Evolutionary conservation across 2,329 filamentous ascomycete species (phyloP), one percentile per base, ranked within the genome.

Genomic region (Colletotrichum plurivorum): DNA sequence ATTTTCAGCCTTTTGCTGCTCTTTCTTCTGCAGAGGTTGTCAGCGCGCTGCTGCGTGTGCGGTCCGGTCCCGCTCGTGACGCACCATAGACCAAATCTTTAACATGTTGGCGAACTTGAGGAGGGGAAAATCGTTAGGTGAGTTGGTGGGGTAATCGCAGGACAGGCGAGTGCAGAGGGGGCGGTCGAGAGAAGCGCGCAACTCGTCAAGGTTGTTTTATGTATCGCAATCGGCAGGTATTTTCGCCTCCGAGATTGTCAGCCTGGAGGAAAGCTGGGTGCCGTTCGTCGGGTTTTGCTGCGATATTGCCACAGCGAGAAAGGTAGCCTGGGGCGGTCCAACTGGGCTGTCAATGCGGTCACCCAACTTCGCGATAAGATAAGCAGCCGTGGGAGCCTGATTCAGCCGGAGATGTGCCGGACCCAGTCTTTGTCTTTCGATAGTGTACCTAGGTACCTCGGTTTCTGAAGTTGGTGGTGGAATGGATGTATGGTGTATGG

Each of bases 11-110:
- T 97, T 93, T 84, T 97, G 94, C 87, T 98, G 94, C 87, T 98
- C 93, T 84, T 98, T 96, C 85, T 97, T 95, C 92, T 97, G 82
- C 77, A 77, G 31, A 80, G 25, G 46, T 31, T 46, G 51, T 71
- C 48, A 71, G 67, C 20, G 4, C 20, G 4, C 20, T 9, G 8
- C 3, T 20, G 8, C n/a, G 22, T 61, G 1, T n/a, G 20, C 13
- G n/a, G 43, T 7, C 13, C 3, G 20, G 8, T 41, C 16, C 41
- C 45, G 43, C 16, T 41, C 56, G 27, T 52, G 52, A 77, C 87
- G 59, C 86, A 97, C 94, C 95, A 98, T 97, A 77, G 94, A 97
- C 96, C 95, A 98, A 87, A 98, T 98, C 86, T 98, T 98, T 87
- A 98, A 88, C 96, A 98, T 98, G 78, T 85, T 95, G 84, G 73